A percentile compares a stretch with the other conserved stretches of the same genome.
phyloP scores from a whole-genome alignment of 305 asterid species.

The Euphrasia arctica region DNA sequence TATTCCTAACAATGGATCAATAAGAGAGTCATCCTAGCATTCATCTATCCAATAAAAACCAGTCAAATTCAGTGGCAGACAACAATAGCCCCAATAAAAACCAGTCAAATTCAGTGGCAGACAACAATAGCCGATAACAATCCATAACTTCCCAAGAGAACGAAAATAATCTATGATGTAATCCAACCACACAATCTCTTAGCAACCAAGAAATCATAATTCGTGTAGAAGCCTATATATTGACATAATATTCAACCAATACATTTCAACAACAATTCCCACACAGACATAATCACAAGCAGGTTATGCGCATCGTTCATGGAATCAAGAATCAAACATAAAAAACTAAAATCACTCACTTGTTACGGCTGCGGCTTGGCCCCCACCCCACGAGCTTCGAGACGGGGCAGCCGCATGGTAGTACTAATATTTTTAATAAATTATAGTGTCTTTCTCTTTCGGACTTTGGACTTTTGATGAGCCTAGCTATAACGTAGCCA shows the following conservation, averaged over 20 bases:
- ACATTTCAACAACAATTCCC: constrained; percentile 2
- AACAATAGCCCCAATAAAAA: neutral
- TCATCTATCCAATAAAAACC: neutral
- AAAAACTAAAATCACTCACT: constrained; percentile 51
- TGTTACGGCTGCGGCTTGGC: constrained; percentile 62
- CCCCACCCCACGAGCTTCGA: constrained; percentile 91
- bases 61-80: neutral
- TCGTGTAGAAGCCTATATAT: neutral
- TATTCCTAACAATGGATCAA: constrained; percentile 1
- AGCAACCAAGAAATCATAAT: neutral
- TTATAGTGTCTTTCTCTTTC: too few species aligned
- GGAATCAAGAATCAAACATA: neutral
- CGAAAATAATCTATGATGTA: neutral
- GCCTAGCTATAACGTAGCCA: too few species aligned
- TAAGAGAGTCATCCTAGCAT: neutral
- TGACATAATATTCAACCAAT: neutral
- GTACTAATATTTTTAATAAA: too few species aligned
- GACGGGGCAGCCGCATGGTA: constrained; percentile 82
- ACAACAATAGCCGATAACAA: neutral
- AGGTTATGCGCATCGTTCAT: neutral
- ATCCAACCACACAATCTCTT: neutral
- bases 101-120: neutral
- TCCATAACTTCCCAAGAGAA: neutral
- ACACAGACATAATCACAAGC: constrained; percentile 4
- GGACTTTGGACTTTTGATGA: too few species aligned